Percentiles rank a stretch among this genome's conserved stretches.
phyloP scores from a whole-genome alignment of 108 stramenopile species.

The Skeletonema grethae region DNA sequence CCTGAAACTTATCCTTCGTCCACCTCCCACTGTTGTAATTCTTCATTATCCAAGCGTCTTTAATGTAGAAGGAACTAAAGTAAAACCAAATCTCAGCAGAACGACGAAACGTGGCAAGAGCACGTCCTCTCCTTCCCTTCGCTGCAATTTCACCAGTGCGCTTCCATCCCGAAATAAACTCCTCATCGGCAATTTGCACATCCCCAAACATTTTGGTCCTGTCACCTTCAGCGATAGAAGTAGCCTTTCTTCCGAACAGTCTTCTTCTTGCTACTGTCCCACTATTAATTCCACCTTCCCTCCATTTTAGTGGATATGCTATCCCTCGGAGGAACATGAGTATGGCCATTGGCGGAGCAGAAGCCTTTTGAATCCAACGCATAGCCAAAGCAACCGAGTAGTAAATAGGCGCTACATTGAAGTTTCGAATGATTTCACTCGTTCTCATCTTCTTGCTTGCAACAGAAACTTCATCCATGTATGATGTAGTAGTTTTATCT shows the following conservation, averaged over 20 bases:
- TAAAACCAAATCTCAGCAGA: slow-evolving; percentile 92
- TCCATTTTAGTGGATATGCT: slow-evolving; percentile 61
- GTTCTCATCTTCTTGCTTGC: slow-evolving; percentile 55
- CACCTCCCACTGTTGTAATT: slow-evolving; percentile 75
- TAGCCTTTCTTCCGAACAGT: slow-evolving; percentile 26
- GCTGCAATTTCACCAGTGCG: slow-evolving; percentile 86
- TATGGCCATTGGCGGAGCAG: slow-evolving; percentile 42
- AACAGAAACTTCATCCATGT: slow-evolving; percentile 35
- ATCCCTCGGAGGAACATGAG: slow-evolving; percentile 43
- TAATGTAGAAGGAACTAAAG: slow-evolving; percentile 84
- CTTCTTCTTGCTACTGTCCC: slow-evolving; percentile 1
- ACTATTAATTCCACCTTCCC: slow-evolving; percentile 17
- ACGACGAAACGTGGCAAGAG: slow-evolving; percentile 81
- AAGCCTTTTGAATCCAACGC: slow-evolving; percentile 76
- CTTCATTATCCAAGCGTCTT: slow-evolving; percentile 74
- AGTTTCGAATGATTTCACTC: slow-evolving; percentile 70
- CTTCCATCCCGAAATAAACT: slow-evolving; percentile 87
- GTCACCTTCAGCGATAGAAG: background rate
- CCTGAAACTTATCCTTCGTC: slow-evolving; percentile 68
- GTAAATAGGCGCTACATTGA: slow-evolving; percentile 86
- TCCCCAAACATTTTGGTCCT: slow-evolving; percentile 45
- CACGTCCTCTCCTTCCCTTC: slow-evolving; percentile 64
- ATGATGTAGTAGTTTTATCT: slow-evolving; percentile 4
- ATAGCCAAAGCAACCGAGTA: slow-evolving; percentile 76
- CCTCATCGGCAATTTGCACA: slow-evolving; percentile 71